A percentile compares a stretch with the other conserved stretches of the same genome.
Conservation (phyloP, 768 basidiomycete species). For the Russula emetica region DNA sequence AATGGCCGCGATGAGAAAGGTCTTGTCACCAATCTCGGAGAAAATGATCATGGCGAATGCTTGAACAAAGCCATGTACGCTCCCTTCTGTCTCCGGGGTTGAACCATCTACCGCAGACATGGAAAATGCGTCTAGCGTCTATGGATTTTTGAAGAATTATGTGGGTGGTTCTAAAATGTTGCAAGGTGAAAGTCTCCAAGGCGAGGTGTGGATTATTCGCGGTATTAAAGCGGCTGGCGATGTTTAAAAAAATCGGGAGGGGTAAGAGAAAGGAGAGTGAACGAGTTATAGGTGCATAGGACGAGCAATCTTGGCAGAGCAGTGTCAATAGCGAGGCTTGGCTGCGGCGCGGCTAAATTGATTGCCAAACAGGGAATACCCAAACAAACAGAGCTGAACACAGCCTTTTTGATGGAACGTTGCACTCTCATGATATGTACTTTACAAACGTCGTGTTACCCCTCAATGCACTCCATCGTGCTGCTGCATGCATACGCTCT, state of each 20-base stretch:
- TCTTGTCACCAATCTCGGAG: slow-evolving; percentile 96
- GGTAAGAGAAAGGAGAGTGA: neutral
- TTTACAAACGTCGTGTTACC: neutral
- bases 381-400: no score
- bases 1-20: slow-evolving; percentile 82
- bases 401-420: no score
- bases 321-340: no score
- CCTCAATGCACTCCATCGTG: neutral
- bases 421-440: no score
- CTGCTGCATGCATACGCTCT: neutral
- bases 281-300: slow-evolving; percentile 6
- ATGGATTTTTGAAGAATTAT: neutral
- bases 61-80: slow-evolving; percentile 59
- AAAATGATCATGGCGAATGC: slow-evolving; percentile 89
- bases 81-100: slow-evolving; percentile 29
- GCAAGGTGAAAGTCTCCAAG: neutral
- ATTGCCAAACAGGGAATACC: neutral
- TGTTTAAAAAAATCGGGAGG: neutral
- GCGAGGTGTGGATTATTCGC: neutral
- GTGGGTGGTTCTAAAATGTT: neutral
- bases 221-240: neutral
- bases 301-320: neutral
- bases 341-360: no score
- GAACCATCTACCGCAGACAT: slow-evolving; percentile 13
- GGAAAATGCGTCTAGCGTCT: neutral